Conservation (phyloP, 139 green algal genomes). For the Coccomyxa sp. region DNA sequence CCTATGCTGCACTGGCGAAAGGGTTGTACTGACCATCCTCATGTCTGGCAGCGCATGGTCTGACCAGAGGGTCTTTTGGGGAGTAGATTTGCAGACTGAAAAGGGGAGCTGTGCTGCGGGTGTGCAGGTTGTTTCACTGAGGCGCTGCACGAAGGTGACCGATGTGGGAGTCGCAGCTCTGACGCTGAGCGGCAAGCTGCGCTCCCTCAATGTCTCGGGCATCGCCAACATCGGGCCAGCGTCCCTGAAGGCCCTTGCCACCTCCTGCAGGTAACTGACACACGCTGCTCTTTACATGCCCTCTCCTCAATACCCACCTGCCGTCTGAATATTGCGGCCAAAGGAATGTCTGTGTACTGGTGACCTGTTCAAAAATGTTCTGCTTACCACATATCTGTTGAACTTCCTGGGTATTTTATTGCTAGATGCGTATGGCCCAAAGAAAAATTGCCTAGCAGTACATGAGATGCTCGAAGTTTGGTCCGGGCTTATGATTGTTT, state of each 20-base stretch:
- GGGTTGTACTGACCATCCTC: neutral
- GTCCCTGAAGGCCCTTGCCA: conserved; percentile 11
- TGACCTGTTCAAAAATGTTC: too few species aligned
- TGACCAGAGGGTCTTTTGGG: neutral
- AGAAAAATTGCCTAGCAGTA: neutral
- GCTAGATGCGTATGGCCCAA: neutral
- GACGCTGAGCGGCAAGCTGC: conserved; percentile 25
- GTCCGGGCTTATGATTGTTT: neutral
- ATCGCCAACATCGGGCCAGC: conserved; percentile 15
- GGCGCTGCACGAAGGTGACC: conserved; percentile 35
- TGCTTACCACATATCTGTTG: neutral
- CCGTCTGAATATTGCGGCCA: too few species aligned
- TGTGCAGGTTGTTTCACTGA: conserved; percentile 31
- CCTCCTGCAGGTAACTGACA: neutral
- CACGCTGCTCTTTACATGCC: neutral
- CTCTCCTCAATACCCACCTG: too few species aligned
- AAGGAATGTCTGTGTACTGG: too few species aligned
- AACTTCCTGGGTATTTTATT: neutral
- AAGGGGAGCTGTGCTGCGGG: neutral
- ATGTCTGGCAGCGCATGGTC: neutral
- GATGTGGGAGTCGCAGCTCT: conserved; percentile 37
- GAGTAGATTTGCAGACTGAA: neutral
- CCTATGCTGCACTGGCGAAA: neutral
- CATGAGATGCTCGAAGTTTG: neutral
- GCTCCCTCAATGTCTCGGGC: conserved; percentile 24